Conservation (phyloP, 2,329 filamentous ascomycete species). For the Penicillium sp. region DNA sequence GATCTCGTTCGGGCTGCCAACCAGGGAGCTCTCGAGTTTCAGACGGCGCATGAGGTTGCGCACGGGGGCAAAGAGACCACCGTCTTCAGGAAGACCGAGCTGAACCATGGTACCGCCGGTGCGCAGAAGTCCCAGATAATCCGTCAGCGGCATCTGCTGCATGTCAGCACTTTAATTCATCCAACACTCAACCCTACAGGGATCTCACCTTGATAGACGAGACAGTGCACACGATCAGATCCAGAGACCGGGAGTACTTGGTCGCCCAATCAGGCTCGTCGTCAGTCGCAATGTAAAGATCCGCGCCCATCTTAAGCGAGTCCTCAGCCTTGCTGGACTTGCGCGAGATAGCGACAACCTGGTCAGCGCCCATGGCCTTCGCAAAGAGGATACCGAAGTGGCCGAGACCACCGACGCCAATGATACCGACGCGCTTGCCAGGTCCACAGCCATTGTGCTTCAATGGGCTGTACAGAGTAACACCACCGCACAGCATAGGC, state of each 20-base stretch:
- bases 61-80: slow-evolving; percentile 50
- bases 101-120: slow-evolving; percentile 60
- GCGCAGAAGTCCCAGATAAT: slow-evolving; percentile 59
- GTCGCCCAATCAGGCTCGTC: slow-evolving; percentile 53
- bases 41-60: slow-evolving; percentile 55
- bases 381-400: slow-evolving; percentile 70
- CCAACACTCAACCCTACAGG: not conserved
- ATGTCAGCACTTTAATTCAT: not conserved
- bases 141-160: slow-evolving; percentile 54
- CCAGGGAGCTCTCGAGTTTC: slow-evolving; percentile 48
- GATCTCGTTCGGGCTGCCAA: slow-evolving; percentile 41
- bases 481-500: slow-evolving; percentile 73
- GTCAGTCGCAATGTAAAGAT: slow-evolving; percentile 53
- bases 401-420: slow-evolving; percentile 69
- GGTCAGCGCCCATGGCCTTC: slow-evolving; percentile 65
- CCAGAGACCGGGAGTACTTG: slow-evolving; percentile 47
- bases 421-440: slow-evolving; percentile 66
- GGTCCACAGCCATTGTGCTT: slow-evolving; percentile 64
- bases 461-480: slow-evolving; percentile 69
- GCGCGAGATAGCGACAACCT: slow-evolving; percentile 55
- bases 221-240: slow-evolving; percentile 56
- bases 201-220: slow-evolving; percentile 47
- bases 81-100: slow-evolving; percentile 62
- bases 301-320: slow-evolving; percentile 53
- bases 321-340: slow-evolving; percentile 50